These are phyloP conservation scores for Coemansia sp. DNA, from an alignment of 192 early-diverging fungal species.

Conservation along the genomic window DNA sequence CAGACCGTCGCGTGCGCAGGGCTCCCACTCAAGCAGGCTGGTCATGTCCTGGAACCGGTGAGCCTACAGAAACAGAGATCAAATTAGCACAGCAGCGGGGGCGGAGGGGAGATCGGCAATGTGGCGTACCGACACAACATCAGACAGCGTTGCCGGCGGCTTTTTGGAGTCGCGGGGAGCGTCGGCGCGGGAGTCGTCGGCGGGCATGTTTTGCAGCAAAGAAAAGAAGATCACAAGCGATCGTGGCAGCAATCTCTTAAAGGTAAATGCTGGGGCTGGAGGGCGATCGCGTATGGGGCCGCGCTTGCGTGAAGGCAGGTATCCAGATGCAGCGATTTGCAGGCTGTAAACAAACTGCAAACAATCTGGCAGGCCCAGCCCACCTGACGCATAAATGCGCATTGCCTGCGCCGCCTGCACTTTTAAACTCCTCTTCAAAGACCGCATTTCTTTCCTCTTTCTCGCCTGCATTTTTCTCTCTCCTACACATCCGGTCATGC, in stretches of 20 bases:
- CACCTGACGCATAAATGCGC: conserved; percentile 24
- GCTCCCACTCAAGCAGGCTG: conserved; percentile 17
- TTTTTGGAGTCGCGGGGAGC: conserved; percentile 16
- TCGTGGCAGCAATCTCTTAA: neutral
- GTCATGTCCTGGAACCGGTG: conserved; percentile 25
- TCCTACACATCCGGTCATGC: conserved; percentile 15
- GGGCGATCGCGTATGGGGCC: conserved; percentile 12
- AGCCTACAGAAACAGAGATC: conserved; percentile 28
- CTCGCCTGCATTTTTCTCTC: conserved; percentile 5
- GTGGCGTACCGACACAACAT: conserved; percentile 33
- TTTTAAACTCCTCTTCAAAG: conserved; percentile 40
- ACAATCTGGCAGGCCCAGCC: conserved; percentile 12
- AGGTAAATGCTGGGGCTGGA: conserved; percentile 2
- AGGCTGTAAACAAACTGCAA: conserved; percentile 8
- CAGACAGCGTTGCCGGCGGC: conserved; percentile 21
- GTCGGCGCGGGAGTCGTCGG: conserved; percentile 15
- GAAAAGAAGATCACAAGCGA: conserved; percentile 3
- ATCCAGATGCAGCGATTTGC: conserved; percentile 9
- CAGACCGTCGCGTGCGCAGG: conserved; percentile 50
- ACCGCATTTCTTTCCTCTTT: conserved; percentile 9
- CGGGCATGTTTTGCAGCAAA: neutral
- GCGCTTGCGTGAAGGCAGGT: too few relatives aligned
- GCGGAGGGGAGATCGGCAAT: neutral
- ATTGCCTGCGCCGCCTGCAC: conserved; percentile 1
- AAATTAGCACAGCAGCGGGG: neutral